Conservation (phyloP, 2,329 filamentous ascomycete species). For the Verticillium albo-atrum region DNA sequence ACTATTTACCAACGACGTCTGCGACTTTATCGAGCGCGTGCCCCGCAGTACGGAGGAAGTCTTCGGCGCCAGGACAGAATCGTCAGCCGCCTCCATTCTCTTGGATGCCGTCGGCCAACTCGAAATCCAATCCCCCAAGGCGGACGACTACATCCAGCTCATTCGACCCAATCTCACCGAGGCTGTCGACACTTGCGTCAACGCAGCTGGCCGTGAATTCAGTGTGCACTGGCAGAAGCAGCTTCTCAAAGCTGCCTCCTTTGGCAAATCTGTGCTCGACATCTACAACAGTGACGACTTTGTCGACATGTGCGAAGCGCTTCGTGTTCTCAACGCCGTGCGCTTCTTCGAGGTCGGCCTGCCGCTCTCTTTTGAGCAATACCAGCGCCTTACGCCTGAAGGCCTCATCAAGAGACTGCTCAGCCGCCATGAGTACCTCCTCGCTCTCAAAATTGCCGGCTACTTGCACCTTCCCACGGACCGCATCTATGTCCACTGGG, state of each 20-base stretch:
- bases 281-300: slow-evolving; percentile 98
- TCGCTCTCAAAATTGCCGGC: slow-evolving; percentile 83
- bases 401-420: slow-evolving; percentile 81
- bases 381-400: slow-evolving; percentile 83
- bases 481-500: slow-evolving; percentile 95
- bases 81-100: slow-evolving; percentile 85
- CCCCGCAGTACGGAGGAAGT: slow-evolving; percentile 82
- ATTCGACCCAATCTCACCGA: slow-evolving; percentile 85
- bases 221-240: slow-evolving; percentile 91
- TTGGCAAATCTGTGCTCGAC: slow-evolving; percentile 94
- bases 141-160: slow-evolving; percentile 94
- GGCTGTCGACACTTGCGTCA: slow-evolving; percentile 90
- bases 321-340: slow-evolving; percentile 88
- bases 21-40: slow-evolving; percentile 95
- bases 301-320: slow-evolving; percentile 93
- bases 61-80: slow-evolving; percentile 83
- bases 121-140: slow-evolving; percentile 91
- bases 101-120: slow-evolving; percentile 89
- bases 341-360: slow-evolving; percentile 89
- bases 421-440: slow-evolving; percentile 83
- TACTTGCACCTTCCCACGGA: slow-evolving; percentile 84
- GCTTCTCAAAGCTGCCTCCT: slow-evolving; percentile 91
- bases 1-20: slow-evolving; percentile 87
- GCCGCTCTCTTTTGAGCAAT: slow-evolving; percentile 90
- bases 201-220: slow-evolving; percentile 89